phyloP scores from a whole-genome alignment of 164 flowering plant species.

The Liquidambar formosana region DNA sequence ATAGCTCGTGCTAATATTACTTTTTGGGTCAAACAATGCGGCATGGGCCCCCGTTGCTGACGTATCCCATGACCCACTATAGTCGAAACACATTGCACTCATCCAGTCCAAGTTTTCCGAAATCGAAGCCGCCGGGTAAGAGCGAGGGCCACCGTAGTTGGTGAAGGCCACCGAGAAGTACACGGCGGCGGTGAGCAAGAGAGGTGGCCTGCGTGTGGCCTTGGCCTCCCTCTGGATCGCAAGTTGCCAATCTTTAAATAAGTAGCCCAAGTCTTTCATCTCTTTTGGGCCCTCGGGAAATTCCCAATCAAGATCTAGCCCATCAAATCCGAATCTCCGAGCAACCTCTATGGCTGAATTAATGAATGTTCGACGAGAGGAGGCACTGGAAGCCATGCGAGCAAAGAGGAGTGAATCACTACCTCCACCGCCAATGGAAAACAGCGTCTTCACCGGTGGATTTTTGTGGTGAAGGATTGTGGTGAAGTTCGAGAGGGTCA shows the following conservation, averaged over 20 bases:
- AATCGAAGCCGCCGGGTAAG: constrained; percentile 35
- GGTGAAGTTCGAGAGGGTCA: constrained; percentile 33
- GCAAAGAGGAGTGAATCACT: constrained; percentile 24
- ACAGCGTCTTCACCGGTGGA: constrained; percentile 40
- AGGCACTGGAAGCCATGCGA: constrained; percentile 31
- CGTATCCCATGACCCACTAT: constrained; percentile 46
- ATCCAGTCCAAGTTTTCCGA: constrained; percentile 41
- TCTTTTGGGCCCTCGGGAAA: constrained; percentile 31
- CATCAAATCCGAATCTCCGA: constrained; percentile 44
- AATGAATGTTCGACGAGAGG: constrained; percentile 38
- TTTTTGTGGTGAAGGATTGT: constrained; percentile 32
- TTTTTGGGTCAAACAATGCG: constrained; percentile 41
- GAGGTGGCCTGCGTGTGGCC: constrained; percentile 21
- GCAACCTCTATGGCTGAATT: constrained; percentile 39
- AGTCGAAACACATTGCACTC: constrained; percentile 48
- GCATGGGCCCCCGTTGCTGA: constrained; percentile 46
- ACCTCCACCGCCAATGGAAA: constrained; percentile 50
- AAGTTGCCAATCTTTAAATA: constrained; percentile 43
- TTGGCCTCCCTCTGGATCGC: constrained; percentile 35
- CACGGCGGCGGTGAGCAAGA: constrained; percentile 53
- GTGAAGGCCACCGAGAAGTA: constrained; percentile 38
- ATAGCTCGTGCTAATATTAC: constrained; percentile 35
- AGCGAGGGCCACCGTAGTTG: background rate
- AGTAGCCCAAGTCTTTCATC: constrained; percentile 29
- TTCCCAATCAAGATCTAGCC: constrained; percentile 51